Percentiles rank a stretch among this genome's conserved stretches.
These are phyloP conservation scores for Suhomyces canberraensis DNA, from an alignment of 805 yeast species.

Conservation along the genomic window DNA sequence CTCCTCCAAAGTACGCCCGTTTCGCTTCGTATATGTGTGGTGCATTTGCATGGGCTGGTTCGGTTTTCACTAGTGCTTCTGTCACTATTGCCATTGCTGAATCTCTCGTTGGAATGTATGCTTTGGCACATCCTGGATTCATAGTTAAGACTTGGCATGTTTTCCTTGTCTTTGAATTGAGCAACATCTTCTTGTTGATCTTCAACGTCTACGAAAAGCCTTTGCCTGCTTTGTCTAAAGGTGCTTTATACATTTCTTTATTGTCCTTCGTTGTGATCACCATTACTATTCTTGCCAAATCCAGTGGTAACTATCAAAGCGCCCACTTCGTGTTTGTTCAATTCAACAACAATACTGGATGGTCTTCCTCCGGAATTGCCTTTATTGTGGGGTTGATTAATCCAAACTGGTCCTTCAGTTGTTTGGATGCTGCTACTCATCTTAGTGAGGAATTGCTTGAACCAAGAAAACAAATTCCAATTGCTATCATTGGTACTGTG, in stretches of 20 bases:
- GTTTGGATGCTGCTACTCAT: conserved; percentile 70
- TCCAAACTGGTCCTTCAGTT: conserved; percentile 68
- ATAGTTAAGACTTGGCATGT: conserved; percentile 51
- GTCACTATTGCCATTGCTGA: conserved; percentile 53
- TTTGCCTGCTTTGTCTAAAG: conserved; percentile 48
- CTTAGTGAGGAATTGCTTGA: conserved; percentile 63
- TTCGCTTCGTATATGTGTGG: conserved; percentile 59
- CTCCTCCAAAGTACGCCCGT: conserved; percentile 46
- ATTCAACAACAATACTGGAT: conserved; percentile 57
- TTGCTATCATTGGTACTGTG: conserved; percentile 59
- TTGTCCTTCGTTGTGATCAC: conserved; percentile 52
- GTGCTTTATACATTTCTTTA: conserved; percentile 51
- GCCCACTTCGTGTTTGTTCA: conserved; percentile 53
- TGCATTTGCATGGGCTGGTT: conserved; percentile 59
- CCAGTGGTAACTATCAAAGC: conserved; percentile 50
- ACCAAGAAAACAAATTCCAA: conserved; percentile 59
- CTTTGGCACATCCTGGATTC: conserved; percentile 34
- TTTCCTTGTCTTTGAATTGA: conserved; percentile 46
- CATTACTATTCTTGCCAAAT: conserved; percentile 49
- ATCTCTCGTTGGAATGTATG: conserved; percentile 50
- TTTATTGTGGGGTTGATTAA: conserved; percentile 69
- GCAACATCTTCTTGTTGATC: conserved; percentile 41
- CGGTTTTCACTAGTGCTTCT: conserved; percentile 61
- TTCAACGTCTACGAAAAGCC: conserved; percentile 51
- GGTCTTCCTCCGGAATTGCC: conserved; percentile 57